These are phyloP conservation scores for Penicillium lagena DNA, from an alignment of 495 filamentous ascomycete species.

Conservation along the genomic window DNA sequence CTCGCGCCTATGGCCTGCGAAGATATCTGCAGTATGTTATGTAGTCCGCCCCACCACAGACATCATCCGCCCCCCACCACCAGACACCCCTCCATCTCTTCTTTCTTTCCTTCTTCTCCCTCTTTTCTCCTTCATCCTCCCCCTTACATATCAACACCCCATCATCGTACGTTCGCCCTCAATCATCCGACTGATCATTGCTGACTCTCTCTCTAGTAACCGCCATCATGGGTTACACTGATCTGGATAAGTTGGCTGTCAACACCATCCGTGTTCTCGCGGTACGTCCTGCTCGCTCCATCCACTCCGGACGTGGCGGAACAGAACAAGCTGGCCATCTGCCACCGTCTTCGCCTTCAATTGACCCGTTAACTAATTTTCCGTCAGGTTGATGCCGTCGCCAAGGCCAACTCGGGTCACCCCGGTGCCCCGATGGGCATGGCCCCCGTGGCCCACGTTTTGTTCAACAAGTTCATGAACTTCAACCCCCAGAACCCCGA, in stretches of 20 bases:
- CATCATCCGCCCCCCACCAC: slow-evolving; percentile 30
- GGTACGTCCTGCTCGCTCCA: slow-evolving; percentile 45
- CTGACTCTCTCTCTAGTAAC: slow-evolving; percentile 27
- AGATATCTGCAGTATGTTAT: not conserved
- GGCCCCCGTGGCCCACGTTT: slow-evolving; percentile 94
- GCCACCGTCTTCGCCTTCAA: too few relatives aligned
- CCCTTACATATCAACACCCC: too few relatives aligned
- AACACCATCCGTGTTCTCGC: slow-evolving; percentile 97
- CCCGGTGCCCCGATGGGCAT: slow-evolving; percentile 99
- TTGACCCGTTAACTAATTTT: not conserved
- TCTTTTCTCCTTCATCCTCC: slow-evolving; percentile 8
- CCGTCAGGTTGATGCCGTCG: slow-evolving; percentile 89
- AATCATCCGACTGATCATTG: not conserved
- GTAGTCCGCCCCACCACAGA: slow-evolving; percentile 20
- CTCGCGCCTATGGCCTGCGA: not conserved
- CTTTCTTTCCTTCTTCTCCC: slow-evolving; percentile 9
- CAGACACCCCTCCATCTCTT: slow-evolving; percentile 12
- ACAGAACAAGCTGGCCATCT: too few relatives aligned
- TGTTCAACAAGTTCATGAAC: slow-evolving; percentile 98
- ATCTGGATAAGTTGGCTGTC: slow-evolving; percentile 82
- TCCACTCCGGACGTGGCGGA: not conserved
- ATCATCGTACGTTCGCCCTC: slow-evolving; percentile 6
- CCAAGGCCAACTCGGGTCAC: slow-evolving; percentile 93
- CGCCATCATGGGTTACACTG: slow-evolving; percentile 80
- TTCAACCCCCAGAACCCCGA: slow-evolving; percentile 99